These are phyloP conservation scores for Meyerozyma carpophila DNA, from an alignment of 1,139 yeast genomes.

Conservation along the genomic window DNA sequence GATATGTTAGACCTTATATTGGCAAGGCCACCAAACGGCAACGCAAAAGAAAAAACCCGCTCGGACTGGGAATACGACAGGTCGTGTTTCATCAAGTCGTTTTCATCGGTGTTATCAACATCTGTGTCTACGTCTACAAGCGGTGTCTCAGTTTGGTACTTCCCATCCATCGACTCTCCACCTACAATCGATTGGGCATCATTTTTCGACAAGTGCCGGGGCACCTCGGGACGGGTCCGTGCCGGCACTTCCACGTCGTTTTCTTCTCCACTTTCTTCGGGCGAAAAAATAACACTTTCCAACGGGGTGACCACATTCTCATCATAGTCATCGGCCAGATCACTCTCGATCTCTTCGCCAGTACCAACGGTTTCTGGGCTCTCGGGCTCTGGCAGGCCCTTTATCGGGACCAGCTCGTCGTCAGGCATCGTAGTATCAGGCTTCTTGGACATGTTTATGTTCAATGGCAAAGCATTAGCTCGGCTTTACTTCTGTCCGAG, in stretches of 20 bases:
- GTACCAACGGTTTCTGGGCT: background rate
- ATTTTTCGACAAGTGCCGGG: slow-evolving; percentile 14
- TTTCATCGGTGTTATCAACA: slow-evolving; percentile 1
- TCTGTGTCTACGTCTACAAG: background rate
- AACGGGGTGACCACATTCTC: background rate
- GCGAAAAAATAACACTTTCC: background rate
- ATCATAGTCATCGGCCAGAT: background rate
- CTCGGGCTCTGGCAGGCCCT: background rate
- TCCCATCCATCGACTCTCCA: slow-evolving; percentile 22
- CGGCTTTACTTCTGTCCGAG: background rate
- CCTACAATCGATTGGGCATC: slow-evolving; percentile 41
- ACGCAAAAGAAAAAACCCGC: slow-evolving; percentile 38
- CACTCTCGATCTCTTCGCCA: background rate
- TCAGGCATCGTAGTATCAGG: background rate
- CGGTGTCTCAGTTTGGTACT: slow-evolving; percentile 5
- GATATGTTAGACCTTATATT: slow-evolving; percentile 20
- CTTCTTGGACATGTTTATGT: background rate
- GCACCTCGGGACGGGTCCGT: background rate
- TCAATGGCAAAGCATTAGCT: background rate
- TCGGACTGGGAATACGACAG: slow-evolving; percentile 9
- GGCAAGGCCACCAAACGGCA: slow-evolving; percentile 33
- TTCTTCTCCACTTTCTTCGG: background rate
- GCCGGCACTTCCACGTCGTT: too few relatives aligned
- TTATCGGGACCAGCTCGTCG: background rate
- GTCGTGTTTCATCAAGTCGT: background rate